phyloP scores from a whole-genome alignment of 305 asterid genomes.

The Solanum chacoense region DNA sequence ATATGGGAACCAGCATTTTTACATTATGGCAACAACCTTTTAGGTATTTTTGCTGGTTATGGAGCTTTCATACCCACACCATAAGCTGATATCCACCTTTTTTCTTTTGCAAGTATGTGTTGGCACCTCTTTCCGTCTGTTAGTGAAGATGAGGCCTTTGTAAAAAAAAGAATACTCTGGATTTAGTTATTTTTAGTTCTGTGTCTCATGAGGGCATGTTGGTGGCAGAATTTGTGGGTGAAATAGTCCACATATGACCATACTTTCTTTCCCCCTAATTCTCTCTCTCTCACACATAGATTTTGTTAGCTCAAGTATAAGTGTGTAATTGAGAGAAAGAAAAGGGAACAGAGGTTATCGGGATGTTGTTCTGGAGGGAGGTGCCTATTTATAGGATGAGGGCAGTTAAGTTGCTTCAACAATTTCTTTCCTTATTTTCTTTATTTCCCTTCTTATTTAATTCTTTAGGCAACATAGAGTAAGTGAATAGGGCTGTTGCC shows the following conservation, averaged over 20 bases:
- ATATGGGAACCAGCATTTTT: not conserved
- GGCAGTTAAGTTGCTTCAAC: not conserved
- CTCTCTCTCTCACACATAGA: not conserved
- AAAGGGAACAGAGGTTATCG: not conserved
- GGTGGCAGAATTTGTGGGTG: not conserved
- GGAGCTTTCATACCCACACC: not conserved
- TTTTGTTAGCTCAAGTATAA: not conserved
- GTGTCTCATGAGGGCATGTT: not conserved
- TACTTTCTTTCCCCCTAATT: not conserved
- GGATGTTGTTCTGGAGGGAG: not conserved
- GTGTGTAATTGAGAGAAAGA: not conserved
- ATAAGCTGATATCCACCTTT: not conserved
- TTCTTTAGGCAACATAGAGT: not conserved
- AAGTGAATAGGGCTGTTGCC: not conserved
- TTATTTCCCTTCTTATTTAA: not conserved
- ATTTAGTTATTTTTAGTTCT: not conserved
- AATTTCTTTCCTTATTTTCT: not conserved
- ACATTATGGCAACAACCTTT: not conserved
- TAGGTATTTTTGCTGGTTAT: not conserved
- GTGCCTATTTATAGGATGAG: not conserved
- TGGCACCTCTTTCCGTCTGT: not conserved
- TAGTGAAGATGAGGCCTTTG: not conserved
- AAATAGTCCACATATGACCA: not conserved
- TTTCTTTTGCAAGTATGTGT: not conserved
- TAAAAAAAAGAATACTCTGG: not conserved